Percentiles rank a stretch among this genome's conserved stretches.
Conservation (phyloP, 345 rosid genomes). For the Citrus sp. region DNA sequence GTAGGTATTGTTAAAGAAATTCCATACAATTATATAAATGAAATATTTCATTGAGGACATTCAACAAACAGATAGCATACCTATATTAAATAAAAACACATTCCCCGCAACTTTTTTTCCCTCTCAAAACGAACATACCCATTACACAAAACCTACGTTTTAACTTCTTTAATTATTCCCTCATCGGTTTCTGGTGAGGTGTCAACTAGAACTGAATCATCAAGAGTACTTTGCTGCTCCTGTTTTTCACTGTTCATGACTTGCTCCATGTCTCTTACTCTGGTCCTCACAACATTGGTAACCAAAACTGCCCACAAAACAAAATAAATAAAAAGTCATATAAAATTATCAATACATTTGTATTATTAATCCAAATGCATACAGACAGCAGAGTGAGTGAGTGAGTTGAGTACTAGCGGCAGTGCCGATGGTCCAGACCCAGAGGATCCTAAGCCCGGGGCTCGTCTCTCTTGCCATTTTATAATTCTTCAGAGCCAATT, state of each 20-base stretch:
- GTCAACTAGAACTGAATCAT: constrained; percentile 23
- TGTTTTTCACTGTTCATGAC: constrained; percentile 35
- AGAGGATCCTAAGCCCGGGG: constrained; percentile 78
- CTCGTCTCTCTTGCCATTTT: constrained; percentile 60
- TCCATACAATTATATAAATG: background rate
- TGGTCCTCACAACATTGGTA: constrained; percentile 63
- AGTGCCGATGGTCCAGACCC: constrained; percentile 84
- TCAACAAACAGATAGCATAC: constrained; percentile 8
- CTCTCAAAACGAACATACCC: too few relatives aligned
- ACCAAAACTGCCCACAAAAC: constrained; percentile 51
- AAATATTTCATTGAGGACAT: background rate
- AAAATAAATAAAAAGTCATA: background rate
- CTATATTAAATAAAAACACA: background rate
- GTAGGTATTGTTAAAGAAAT: background rate
- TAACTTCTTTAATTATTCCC: constrained; percentile 30
- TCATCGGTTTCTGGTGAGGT: constrained; percentile 28
- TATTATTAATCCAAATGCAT: too few relatives aligned
- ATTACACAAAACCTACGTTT: constrained; percentile 2
- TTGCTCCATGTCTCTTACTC: constrained; percentile 63
- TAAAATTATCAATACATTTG: background rate
- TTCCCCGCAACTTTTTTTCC: background rate
- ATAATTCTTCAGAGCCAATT: too few relatives aligned
- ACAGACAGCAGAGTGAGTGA: too few relatives aligned
- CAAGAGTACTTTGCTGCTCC: constrained; percentile 13
- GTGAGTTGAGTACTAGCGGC: constrained; percentile 48